A percentile compares a stretch with the other conserved stretches of the same genome.
Evolutionary conservation across 192 early-diverging fungal species (phyloP).

Genomic region (Mortierella hygrophila): DNA sequence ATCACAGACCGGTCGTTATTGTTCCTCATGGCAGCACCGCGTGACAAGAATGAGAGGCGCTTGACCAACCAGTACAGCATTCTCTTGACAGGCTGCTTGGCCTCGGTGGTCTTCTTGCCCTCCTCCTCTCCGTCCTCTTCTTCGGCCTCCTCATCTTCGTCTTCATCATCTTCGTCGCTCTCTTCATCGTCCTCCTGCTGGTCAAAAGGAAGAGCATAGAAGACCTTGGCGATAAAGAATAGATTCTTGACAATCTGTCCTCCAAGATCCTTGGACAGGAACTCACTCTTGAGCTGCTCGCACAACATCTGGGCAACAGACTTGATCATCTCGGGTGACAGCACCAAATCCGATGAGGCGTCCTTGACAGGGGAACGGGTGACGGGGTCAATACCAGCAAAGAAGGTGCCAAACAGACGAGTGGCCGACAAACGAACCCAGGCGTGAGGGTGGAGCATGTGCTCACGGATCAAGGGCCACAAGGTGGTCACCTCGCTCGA

Average conservation of each 20-base stretch:
- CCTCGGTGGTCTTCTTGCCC: conserved; percentile 26
- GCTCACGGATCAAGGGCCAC: conserved; percentile 75
- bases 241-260: conserved; percentile 95
- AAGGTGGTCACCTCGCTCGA: conserved; percentile 63
- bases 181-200: conserved; percentile 50
- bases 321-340: conserved; percentile 62
- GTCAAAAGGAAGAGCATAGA: conserved; percentile 58
- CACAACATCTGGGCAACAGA: conserved; percentile 65
- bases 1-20: conserved; percentile 48
- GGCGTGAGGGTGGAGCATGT: conserved; percentile 88
- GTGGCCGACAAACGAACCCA: conserved; percentile 87
- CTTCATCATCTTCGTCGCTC: conserved; percentile 57
- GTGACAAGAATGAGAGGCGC: conserved; percentile 72
- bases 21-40: conserved; percentile 66
- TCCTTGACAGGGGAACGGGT: conserved; percentile 48
- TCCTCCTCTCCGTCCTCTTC: conserved; percentile 45
- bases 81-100: conserved; percentile 46
- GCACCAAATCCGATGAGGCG: conserved; percentile 24
- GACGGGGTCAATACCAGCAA: conserved; percentile 76
- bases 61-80: conserved; percentile 74
- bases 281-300: conserved; percentile 75
- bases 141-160: conserved; percentile 50
- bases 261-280: conserved; percentile 81
- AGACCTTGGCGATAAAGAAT: conserved; percentile 89
- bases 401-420: conserved; percentile 83